phyloP scores from a whole-genome alignment of 768 basidiomycete genomes.

The Boletus sp. region DNA sequence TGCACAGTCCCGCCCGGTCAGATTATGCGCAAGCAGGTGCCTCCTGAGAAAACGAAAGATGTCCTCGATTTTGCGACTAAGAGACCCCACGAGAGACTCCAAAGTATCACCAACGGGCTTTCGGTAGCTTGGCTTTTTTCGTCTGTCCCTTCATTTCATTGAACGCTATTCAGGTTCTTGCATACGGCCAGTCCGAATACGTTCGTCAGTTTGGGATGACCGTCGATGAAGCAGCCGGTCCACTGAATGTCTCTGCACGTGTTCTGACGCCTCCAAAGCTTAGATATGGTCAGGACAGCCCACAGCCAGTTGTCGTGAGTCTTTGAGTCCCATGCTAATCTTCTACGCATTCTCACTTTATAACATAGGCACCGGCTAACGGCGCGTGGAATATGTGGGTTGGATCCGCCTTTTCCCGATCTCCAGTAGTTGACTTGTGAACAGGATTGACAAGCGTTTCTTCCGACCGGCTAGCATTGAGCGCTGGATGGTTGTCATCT shows the following conservation, averaged over 20 bases:
- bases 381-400: conserved; percentile 80
- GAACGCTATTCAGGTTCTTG: conserved; percentile 44
- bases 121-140: conserved; percentile 35
- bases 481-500: conserved; percentile 65
- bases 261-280: conserved; percentile 63
- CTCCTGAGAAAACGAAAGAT: conserved; percentile 59
- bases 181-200: conserved; percentile 74
- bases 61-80: conserved; percentile 69
- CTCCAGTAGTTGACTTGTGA: conserved; percentile 3
- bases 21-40: conserved; percentile 70
- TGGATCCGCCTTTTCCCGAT: not conserved
- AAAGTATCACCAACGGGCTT: conserved; percentile 53
- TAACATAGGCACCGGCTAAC: conserved; percentile 51
- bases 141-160: not conserved
- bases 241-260: conserved; percentile 60
- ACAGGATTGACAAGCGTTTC: conserved; percentile 72
- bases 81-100: conserved; percentile 55
- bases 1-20: conserved; percentile 65
- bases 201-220: conserved; percentile 71
- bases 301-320: conserved; percentile 56
- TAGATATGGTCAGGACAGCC: conserved; percentile 59
- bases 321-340: not conserved
- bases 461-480: conserved; percentile 52
- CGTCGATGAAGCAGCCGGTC: conserved; percentile 49
- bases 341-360: conserved; percentile 2